phyloP scores from a whole-genome alignment of 1,284 basidiomycete species.

The Sanghuangporus sanghuang region DNA sequence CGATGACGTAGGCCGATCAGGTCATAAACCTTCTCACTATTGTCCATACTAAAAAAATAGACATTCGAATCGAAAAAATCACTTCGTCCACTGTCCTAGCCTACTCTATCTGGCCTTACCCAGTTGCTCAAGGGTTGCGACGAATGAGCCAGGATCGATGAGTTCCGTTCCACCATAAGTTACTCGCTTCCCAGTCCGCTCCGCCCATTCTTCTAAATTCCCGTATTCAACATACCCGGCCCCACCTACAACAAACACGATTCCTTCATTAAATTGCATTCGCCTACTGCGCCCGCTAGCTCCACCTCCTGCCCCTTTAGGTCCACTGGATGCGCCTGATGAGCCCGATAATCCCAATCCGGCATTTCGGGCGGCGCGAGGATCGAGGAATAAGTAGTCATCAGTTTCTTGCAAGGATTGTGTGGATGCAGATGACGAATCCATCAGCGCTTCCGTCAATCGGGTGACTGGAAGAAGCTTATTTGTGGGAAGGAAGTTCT shows the following conservation, averaged over 20 bases:
- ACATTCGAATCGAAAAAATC: background rate
- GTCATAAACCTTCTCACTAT: background rate
- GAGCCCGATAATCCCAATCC: conserved; percentile 48
- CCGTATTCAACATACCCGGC: conserved; percentile 98
- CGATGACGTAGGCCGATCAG: background rate
- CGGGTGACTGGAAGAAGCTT: conserved; percentile 93
- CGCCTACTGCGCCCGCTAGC: conserved; percentile 47
- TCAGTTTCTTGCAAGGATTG: conserved; percentile 95
- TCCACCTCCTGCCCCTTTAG: conserved; percentile 30
- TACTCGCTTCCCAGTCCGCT: conserved; percentile 74
- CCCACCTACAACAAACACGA: conserved; percentile 95
- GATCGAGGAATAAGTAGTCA: conserved; percentile 94
- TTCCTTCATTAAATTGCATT: conserved; percentile 84
- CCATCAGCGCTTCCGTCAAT: conserved; percentile 94
- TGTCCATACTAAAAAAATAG: background rate
- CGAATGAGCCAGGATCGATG: conserved; percentile 82
- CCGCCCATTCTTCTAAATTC: conserved; percentile 90
- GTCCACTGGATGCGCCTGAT: conserved; percentile 31
- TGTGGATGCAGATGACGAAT: conserved; percentile 86
- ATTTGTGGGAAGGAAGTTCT: conserved; percentile 95
- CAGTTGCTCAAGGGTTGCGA: conserved; percentile 61
- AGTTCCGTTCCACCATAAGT: conserved; percentile 98
- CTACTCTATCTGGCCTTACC: conserved; percentile 36
- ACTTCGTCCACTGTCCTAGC: background rate
- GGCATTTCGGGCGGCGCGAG: conserved; percentile 64